A percentile compares a stretch with the other conserved stretches of the same genome.
These are phyloP conservation scores for Hyaloscypha variabilis DNA, from an alignment of 495 filamentous ascomycete genomes.

Conservation along the genomic window DNA sequence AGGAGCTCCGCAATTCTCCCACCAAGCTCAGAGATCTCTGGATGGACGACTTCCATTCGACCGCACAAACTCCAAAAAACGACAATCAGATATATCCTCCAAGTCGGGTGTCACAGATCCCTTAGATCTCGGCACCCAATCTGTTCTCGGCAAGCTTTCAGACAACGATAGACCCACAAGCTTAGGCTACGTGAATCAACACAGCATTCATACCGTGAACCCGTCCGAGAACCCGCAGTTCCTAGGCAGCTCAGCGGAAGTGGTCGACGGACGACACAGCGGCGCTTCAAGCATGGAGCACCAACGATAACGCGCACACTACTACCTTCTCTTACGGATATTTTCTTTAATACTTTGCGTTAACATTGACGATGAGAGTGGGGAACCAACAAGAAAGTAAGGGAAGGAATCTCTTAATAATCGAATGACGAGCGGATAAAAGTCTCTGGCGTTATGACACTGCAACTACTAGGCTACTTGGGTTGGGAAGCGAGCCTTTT, in stretches of 20 bases:
- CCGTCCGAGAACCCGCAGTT: slow-evolving; percentile 35
- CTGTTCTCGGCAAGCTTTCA: slow-evolving; percentile 26
- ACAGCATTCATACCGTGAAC: slow-evolving; percentile 51
- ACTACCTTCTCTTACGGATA: not conserved
- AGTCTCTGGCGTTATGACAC: not conserved
- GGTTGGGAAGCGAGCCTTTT: not conserved
- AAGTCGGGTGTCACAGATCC: slow-evolving; percentile 42
- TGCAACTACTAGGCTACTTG: not conserved
- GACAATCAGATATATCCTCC: slow-evolving; percentile 49
- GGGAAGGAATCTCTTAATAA: not conserved
- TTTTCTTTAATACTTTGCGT: slow-evolving; percentile 5
- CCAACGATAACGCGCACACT: slow-evolving; percentile 9
- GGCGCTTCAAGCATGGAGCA: slow-evolving; percentile 19
- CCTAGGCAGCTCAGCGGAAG: slow-evolving; percentile 52
- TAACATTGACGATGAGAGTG: not conserved
- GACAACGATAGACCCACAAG: slow-evolving; percentile 60
- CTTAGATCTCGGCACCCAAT: slow-evolving; percentile 37
- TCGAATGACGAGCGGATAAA: not conserved
- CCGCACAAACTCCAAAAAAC: slow-evolving; percentile 53
- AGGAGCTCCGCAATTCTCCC: slow-evolving; percentile 17
- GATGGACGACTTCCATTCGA: slow-evolving; percentile 63
- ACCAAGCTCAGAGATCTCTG: slow-evolving; percentile 36
- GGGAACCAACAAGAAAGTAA: not conserved
- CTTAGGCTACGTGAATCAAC: slow-evolving; percentile 75
- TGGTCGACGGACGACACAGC: slow-evolving; percentile 36